Base-by-base conservation (phyloP, 106 monocot genomes). In the Acorus calamus region DNA sequence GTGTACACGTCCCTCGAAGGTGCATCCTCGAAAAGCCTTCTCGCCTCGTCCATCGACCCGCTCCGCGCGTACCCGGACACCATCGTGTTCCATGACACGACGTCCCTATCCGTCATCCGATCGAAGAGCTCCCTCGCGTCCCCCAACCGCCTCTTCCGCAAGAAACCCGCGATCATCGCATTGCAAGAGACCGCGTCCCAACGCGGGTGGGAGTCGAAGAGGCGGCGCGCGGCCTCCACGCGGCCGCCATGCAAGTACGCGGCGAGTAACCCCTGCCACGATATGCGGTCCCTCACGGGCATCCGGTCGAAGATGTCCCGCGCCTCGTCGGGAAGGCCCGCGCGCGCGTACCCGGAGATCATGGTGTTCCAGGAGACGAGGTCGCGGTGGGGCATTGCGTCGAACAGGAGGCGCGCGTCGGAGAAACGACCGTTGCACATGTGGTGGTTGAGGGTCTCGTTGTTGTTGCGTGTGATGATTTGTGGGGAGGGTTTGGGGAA, bases 121-220 rank as follows among this genome's bases (percentile, higher is more conserved):
- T 87, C 71, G 5, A 87, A 87, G 4, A 87, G 74, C 57, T 57
- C 61, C 42, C 75, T 42, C 2, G 87, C 87, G 2, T 83, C 77
- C 6, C 44, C 11, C 43, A 83, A 46, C 9, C 65, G 51, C 42
- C 55, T 66, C 74, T 53, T 71, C 47, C 65, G 63, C 47, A 83
- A 66, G 65, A 80, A 87, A 4, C 83, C 79, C 9, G 79, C 60
- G 3, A 87, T 74, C 80, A 87, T 80, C 0, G 83, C 77, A 7
- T 87, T 87, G 83, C 87, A 88, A 3, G 87, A 88, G 7, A 83
- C 78, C 3, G 51, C 44, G 44, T 80, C 77, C 87, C 87, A 80
- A 28, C 28, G 9, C 3, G 69, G 44, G 42, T 69, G 69, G 0
- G 79, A 79, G 5, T 79, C 79, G 48, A 79, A 80, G 3, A 84